Percentiles rank a stretch among this genome's conserved stretches.
Conservation (phyloP, 129 eudicot species). For the Ambrosia artemisiifolia region DNA sequence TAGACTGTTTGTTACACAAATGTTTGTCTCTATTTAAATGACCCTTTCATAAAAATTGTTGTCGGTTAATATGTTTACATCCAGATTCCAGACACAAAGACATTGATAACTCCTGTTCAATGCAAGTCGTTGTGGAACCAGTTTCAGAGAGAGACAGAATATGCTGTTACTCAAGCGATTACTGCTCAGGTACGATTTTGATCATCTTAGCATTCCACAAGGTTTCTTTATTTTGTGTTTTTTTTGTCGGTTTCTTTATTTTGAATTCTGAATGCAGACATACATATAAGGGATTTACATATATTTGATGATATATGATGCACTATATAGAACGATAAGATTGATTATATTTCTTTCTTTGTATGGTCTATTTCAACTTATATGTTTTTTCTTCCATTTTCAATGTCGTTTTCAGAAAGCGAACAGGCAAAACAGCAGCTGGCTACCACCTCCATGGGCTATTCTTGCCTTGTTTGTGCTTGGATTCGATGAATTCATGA, state of each 20-base stretch:
- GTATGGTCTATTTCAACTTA: not conserved
- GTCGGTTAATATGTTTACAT: slow-evolving; percentile 2
- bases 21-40: slow-evolving; percentile 5
- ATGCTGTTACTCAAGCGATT: slow-evolving; percentile 61
- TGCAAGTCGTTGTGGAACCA: slow-evolving; percentile 85
- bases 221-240: not conserved
- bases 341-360: not conserved
- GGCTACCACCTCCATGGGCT: slow-evolving; percentile 96
- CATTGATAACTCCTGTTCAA: slow-evolving; percentile 82
- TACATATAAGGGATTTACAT: not conserved
- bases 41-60: not conserved
- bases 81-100: slow-evolving; percentile 79
- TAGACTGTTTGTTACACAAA: not conserved
- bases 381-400: not conserved
- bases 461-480: slow-evolving; percentile 64
- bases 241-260: not conserved
- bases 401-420: slow-evolving; percentile 58
- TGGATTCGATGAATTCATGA: slow-evolving; percentile 79
- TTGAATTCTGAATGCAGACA: not conserved
- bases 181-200: slow-evolving; percentile 51
- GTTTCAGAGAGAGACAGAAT: slow-evolving; percentile 65
- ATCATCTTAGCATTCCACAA: slow-evolving; percentile 1
- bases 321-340: not conserved
- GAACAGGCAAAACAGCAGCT: slow-evolving; percentile 55
- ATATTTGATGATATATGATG: not conserved